A percentile compares a stretch with the other conserved stretches of the same genome.
These are phyloP conservation scores for Solanum aculeatissimum DNA, from an alignment of 305 asterid species.

Conservation along the genomic window DNA sequence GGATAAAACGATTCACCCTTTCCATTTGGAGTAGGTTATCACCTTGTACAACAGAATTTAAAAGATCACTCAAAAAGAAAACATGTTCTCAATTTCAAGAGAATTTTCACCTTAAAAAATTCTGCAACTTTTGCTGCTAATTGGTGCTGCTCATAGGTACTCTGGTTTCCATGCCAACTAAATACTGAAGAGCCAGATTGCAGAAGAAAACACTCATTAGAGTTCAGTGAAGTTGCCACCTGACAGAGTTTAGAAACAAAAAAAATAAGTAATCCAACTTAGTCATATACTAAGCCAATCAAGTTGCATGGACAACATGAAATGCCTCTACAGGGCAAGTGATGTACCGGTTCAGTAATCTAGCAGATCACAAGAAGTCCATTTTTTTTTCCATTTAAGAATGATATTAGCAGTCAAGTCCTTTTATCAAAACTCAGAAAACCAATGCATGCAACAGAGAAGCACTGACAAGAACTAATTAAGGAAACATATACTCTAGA, in stretches of 20 bases:
- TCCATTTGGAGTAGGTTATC: neutral
- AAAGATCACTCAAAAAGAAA: neutral
- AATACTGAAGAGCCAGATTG: conserved; percentile 73
- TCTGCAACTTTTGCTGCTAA: conserved; percentile 71
- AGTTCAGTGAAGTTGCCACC: conserved; percentile 74
- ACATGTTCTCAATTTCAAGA: neutral
- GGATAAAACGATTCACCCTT: neutral
- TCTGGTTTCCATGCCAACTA: conserved; percentile 82
- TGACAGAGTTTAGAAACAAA: conserved; percentile 14
- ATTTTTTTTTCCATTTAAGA: neutral
- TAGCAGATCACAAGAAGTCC: neutral
- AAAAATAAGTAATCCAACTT: neutral
- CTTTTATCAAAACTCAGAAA: neutral
- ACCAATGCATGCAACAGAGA: neutral
- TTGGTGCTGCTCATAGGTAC: conserved; percentile 82
- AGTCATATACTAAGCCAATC: neutral
- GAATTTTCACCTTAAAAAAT: conserved; percentile 53
- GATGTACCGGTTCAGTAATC: neutral
- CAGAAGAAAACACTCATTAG: conserved; percentile 74
- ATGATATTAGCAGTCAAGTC: neutral
- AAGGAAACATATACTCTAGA: neutral
- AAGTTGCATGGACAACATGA: neutral
- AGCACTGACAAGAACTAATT: neutral
- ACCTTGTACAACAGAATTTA: neutral
- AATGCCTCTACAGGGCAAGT: neutral